Evolutionary conservation across 139 green algal genomes (phyloP).

Genomic region (Tetraselmis chui): DNA sequence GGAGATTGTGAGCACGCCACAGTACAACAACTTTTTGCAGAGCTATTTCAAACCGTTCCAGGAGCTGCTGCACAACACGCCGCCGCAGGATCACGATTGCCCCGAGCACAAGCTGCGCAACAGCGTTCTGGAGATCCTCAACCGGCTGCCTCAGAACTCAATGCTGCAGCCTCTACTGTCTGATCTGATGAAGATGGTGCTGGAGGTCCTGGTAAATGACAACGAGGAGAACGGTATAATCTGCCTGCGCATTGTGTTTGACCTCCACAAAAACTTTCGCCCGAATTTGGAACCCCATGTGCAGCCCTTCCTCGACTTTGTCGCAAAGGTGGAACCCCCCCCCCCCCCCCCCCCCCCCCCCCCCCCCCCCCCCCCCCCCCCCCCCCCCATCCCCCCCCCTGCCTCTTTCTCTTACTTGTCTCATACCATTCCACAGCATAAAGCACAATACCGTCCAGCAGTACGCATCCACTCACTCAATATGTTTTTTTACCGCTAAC

Average conservation of each 20-base stretch:
- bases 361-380: no score
- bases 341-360: conserved; percentile 9
- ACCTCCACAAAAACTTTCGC: conserved; percentile 83
- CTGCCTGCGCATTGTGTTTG: conserved; percentile 68
- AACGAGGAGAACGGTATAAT: conserved; percentile 86
- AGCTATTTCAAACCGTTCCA: conserved; percentile 43
- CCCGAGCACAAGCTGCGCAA: conserved; percentile 62
- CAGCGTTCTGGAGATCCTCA: conserved; percentile 63
- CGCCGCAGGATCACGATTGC: conserved; percentile 30
- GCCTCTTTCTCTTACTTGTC: no score
- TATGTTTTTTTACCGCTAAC: no score
- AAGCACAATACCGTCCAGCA: no score
- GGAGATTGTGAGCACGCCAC: conserved; percentile 47
- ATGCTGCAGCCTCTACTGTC: conserved; percentile 41
- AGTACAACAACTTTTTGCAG: conserved; percentile 55
- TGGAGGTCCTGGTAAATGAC: conserved; percentile 66
- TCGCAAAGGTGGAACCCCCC: conserved; percentile 45
- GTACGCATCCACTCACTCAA: no score
- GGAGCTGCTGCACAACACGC: conserved; percentile 37
- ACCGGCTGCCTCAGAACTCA: conserved; percentile 68
- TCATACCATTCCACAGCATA: no score
- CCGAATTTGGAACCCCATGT: conserved; percentile 40
- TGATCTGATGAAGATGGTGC: conserved; percentile 52
- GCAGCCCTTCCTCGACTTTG: conserved; percentile 70
- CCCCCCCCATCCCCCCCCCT: no score